Base-by-base conservation (phyloP, 345 rosid species). In the Camelina laxa region DNA sequence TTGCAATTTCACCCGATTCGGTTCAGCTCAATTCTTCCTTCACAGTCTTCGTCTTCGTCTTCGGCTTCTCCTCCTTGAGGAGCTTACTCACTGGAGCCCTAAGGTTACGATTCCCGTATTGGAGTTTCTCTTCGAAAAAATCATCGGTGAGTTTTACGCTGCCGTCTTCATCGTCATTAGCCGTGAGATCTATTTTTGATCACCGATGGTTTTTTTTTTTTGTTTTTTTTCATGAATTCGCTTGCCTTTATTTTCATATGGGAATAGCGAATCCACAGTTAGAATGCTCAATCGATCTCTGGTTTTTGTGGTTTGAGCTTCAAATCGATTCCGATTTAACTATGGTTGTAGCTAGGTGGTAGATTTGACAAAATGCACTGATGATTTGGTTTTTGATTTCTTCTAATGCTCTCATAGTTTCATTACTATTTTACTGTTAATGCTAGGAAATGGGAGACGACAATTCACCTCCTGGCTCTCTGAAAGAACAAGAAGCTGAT, bases 231-330 rank as follows among this genome's bases (percentile, higher is more conserved):
- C 6, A 54, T 24, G 58, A 24, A 12, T 53, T 22, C 9, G 12
- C 15, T 53, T 53, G 33, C 33, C 58, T 53, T 11, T 11, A 22
- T 5, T 5, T 22, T 22, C 30, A 53, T 12, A 39, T 39, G 5
- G 14, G 44, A 44, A 44, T 14, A 44, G 14, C 16, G 48, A 44
- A 44, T 14, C 6, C 7, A 15, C 85, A 84, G 98, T 11, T 41
- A 41, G 45, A 12, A 41, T 41, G 55, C 59, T 55, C 19, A 13
- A 14, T 1, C 30, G 13, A 14, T 6, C 36, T 55, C 38, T 54
- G 36, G 4, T 55, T 27, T 45, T 6, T 39, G 44, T 39, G 44
- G 78, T 93, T 93, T 65, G 82, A 70, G 10, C 38, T 35, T 35
- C 39, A 35, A 35, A 35, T 35, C 39, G 39, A 35, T 35, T 3